Evolutionary conservation across 108 stramenopile genomes (phyloP).

Genomic region (Stephanodiscus minutulus): DNA sequence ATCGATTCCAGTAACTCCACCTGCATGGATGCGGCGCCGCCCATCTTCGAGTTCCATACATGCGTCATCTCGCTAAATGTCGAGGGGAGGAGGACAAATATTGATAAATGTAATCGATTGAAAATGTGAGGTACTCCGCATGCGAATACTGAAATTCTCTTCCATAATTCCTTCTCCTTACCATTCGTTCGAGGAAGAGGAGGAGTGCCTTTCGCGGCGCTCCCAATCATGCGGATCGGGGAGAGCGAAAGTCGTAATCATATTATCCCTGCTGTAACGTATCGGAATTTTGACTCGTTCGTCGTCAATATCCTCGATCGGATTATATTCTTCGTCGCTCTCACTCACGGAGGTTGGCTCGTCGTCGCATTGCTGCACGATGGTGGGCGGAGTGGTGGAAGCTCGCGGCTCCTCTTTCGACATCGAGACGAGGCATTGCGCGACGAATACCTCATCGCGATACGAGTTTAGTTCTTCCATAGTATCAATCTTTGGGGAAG

Average conservation of each 20-base stretch:
- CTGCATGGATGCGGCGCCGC: neutral
- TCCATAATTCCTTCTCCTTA: no score
- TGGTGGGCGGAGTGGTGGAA: no score
- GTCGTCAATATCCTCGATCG: neutral
- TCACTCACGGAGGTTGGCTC: neutral
- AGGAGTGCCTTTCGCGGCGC: neutral
- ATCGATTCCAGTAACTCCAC: constrained; percentile 19
- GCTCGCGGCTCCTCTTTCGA: neutral
- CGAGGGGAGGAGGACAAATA: neutral
- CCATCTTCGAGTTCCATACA: constrained; percentile 22
- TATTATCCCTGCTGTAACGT: neutral
- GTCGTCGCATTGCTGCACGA: no score
- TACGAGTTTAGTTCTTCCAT: neutral
- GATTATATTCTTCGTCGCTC: constrained; percentile 1
- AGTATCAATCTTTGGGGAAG: no score
- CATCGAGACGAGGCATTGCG: constrained; percentile 2
- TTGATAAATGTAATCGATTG: neutral
- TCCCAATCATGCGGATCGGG: neutral
- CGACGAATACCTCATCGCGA: neutral
- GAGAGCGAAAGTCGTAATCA: neutral
- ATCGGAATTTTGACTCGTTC: neutral
- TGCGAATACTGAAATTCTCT: no score
- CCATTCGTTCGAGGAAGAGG: neutral
- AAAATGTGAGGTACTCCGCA: no score
- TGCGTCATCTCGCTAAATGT: neutral